Evolutionary conservation across 202 grass and related monocot species (phyloP).

Genomic region (Setaria italica): DNA sequence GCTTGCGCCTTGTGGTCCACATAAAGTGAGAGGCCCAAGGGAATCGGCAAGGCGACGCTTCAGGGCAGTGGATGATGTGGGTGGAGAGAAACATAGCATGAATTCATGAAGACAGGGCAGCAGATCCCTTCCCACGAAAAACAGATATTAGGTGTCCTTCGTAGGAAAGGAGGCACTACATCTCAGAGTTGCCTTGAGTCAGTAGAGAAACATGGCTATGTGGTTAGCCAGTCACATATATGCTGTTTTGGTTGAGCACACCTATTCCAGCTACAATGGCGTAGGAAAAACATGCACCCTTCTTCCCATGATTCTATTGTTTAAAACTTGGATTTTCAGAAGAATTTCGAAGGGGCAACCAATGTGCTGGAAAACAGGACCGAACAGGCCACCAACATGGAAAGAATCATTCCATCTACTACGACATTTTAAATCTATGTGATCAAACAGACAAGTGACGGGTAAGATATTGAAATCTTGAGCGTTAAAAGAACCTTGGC

Average conservation of each 20-base stretch:
- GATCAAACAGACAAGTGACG: background rate
- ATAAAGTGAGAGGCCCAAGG: background rate
- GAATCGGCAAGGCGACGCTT: background rate
- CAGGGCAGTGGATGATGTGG: background rate
- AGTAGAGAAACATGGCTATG: background rate
- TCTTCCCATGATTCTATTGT: background rate
- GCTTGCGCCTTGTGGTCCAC: background rate
- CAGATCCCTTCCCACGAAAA: background rate
- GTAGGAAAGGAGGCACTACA: background rate
- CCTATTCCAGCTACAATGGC: background rate
- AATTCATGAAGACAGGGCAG: background rate
- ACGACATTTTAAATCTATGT: background rate
- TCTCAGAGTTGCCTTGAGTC: background rate
- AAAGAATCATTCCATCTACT: slow-evolving; percentile 1
- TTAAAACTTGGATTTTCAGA: slow-evolving; percentile 24
- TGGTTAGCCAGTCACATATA: background rate
- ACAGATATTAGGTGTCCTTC: background rate
- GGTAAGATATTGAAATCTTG: background rate
- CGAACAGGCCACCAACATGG: background rate
- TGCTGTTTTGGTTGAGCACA: slow-evolving; percentile 11
- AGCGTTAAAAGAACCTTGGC: background rate
- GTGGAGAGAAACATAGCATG: background rate
- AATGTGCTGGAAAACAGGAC: background rate
- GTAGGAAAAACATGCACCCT: background rate
- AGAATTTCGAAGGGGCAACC: background rate